Evolutionary conservation across 1,139 yeast species (phyloP), one percentile per base, ranked within the genome.

Genomic region (Taphrina betulina): DNA sequence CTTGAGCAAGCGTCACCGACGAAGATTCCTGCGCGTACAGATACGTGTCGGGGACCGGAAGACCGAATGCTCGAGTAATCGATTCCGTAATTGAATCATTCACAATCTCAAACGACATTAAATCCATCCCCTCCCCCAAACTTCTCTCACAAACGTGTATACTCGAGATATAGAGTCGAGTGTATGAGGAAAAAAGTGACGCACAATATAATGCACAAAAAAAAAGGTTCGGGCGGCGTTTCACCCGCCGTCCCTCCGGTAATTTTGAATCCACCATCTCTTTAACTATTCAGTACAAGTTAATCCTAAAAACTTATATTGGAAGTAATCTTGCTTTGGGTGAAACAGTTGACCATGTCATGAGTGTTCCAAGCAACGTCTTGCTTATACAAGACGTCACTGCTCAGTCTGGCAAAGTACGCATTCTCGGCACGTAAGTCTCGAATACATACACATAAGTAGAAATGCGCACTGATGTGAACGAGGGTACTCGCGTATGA

Each of bases 41-140:
- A 24, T 37, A 50, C 4, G 41, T 50, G 46, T 50, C 54, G 8
- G 34, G 16, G 10, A n/a, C 17, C 3, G 46, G 46, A 2, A 50
- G 40, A 19, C 24, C 22, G 41, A 50, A 50, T 7, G 40, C 28
- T 14, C 31, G 14, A 23, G 19, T 20, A 33, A 50, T 22, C 2
- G 54, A 38, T 8, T 19, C 26, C 12, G 36, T 19, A 23, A 50
- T 31, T 3, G 44, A 41, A 33, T 29, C 19, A 5, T 38, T 28
- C 5, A 50, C 22, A 22, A 50, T 22, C 46, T 33, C 43, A 31
- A 50, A 38, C 26, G 4, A 7, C 8, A 20, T 17, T 4, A 71
- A n/a, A n/a, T n/a, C n/a, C n/a, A n/a, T n/a, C n/a, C n/a, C n/a
- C n/a, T n/a, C n/a, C n/a, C n/a, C n/a, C n/a, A n/a, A n/a, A n/a